These are phyloP conservation scores for Marchantia paleacea DNA, from an alignment of 225 moss, liverwort and hornwort species.

Conservation along the genomic window DNA sequence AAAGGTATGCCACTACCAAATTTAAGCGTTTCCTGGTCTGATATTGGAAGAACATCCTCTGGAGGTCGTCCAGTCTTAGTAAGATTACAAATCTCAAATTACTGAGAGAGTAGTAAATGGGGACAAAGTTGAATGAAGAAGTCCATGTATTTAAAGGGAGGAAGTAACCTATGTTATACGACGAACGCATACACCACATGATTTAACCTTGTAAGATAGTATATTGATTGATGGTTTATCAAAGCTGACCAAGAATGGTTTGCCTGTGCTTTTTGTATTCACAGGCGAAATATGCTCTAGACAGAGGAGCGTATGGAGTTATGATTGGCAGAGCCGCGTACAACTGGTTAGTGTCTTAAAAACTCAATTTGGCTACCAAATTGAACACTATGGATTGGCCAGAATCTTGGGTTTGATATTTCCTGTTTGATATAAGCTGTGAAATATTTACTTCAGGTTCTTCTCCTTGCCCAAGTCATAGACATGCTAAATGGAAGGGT, in stretches of 20 bases:
- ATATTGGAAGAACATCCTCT: too few species aligned
- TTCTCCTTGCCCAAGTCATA: background rate
- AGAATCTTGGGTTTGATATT: background rate
- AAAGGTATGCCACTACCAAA: too few species aligned
- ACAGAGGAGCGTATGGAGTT: constrained; percentile 76
- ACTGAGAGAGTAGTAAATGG: too few species aligned
- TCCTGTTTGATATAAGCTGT: background rate
- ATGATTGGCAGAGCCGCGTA: constrained; percentile 96
- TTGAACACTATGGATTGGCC: background rate
- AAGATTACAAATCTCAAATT: too few species aligned
- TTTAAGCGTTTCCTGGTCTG: too few species aligned
- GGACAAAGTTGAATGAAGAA: background rate
- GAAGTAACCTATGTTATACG: background rate
- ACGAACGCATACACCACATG: background rate
- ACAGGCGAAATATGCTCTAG: constrained; percentile 80
- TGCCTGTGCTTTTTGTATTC: background rate
- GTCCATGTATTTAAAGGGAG: background rate
- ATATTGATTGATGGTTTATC: too few species aligned
- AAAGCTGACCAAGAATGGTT: background rate
- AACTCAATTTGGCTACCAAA: background rate
- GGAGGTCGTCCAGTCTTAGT: too few species aligned
- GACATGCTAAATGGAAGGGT: background rate
- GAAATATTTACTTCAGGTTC: background rate
- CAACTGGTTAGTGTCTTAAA: constrained; percentile 33
- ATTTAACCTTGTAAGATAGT: background rate